Conservation (phyloP, 2,329 filamentous ascomycete genomes). For the Hymenoscyphus fructigenus region DNA sequence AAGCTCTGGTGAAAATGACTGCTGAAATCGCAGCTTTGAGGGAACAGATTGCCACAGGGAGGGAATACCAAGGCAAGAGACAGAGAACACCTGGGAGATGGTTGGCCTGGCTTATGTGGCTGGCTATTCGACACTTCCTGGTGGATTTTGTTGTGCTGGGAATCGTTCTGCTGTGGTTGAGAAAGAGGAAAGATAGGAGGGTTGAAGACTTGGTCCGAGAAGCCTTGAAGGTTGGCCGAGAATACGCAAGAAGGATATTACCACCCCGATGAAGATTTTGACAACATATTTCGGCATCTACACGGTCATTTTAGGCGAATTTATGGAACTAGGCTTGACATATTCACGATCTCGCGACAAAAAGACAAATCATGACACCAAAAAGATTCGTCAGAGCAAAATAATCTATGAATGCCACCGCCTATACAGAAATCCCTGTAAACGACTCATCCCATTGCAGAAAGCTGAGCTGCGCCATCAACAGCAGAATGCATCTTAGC, state of each 20-base stretch:
- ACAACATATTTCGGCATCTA: not conserved
- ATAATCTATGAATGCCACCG: not conserved
- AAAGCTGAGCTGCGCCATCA: slow-evolving; percentile 13
- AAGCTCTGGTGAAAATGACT: slow-evolving; percentile 82
- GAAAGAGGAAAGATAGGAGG: slow-evolving; percentile 66
- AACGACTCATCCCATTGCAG: not conserved
- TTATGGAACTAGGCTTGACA: not conserved
- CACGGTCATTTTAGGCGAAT: not conserved
- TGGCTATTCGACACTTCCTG: slow-evolving; percentile 68
- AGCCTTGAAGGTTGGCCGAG: slow-evolving; percentile 54
- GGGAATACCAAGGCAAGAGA: slow-evolving; percentile 67
- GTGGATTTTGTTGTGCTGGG: slow-evolving; percentile 67
- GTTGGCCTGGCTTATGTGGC: slow-evolving; percentile 69
- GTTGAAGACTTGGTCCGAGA: slow-evolving; percentile 73
- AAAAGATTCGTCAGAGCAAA: not conserved
- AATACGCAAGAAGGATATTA: slow-evolving; percentile 59
- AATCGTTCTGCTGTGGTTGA: slow-evolving; percentile 69
- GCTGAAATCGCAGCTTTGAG: slow-evolving; percentile 88
- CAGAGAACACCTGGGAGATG: slow-evolving; percentile 66
- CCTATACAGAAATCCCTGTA: not conserved
- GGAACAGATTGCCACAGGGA: slow-evolving; percentile 80
- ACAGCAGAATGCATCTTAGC: slow-evolving; percentile 25
- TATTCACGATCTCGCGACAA: not conserved
- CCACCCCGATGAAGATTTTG: slow-evolving; percentile 44
- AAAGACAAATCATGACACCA: not conserved